A percentile compares a stretch with the other conserved stretches of the same genome.
phyloP scores from a whole-genome alignment of 441 rosid species.

The Euphorbia neoarborescens region DNA sequence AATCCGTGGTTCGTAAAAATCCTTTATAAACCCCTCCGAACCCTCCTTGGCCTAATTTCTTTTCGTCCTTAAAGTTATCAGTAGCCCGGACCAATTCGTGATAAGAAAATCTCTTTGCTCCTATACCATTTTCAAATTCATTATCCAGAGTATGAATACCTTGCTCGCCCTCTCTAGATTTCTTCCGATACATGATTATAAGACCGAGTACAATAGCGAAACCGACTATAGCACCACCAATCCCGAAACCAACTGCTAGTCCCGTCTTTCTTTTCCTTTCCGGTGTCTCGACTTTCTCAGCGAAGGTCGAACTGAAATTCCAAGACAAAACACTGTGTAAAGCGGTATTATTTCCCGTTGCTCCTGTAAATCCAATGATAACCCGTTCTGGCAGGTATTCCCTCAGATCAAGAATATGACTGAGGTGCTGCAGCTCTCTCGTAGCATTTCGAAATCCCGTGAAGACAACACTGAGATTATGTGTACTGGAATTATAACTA shows the following conservation, averaged over 20 bases:
- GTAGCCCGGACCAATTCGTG: not conserved
- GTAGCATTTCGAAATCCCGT: not conserved
- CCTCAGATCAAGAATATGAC: not conserved
- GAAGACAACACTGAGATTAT: conserved; percentile 21
- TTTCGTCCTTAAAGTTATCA: not conserved
- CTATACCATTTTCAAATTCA: not conserved
- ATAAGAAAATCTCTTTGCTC: not conserved
- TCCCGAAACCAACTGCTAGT: not conserved
- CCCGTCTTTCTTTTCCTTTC: not conserved
- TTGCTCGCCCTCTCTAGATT: not conserved
- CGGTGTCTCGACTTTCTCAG: not conserved
- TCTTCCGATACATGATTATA: not conserved
- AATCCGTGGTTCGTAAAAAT: too few relatives aligned
- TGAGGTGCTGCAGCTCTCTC: not conserved
- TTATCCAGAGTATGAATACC: not conserved
- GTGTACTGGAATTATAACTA: conserved; percentile 21
- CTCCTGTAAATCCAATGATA: conserved; percentile 26
- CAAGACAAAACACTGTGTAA: conserved; percentile 20
- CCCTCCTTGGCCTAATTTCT: not conserved
- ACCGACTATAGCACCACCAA: not conserved
- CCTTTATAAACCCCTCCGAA: not conserved
- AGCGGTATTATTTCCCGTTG: conserved; percentile 12
- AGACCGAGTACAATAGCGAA: not conserved
- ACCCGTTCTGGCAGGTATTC: conserved; percentile 26
- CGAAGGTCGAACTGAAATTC: conserved; percentile 26